Evolutionary conservation across 2,329 filamentous ascomycete species (phyloP), one percentile per base, ranked within the genome.

Genomic region (Orbilia brochopaga): DNA sequence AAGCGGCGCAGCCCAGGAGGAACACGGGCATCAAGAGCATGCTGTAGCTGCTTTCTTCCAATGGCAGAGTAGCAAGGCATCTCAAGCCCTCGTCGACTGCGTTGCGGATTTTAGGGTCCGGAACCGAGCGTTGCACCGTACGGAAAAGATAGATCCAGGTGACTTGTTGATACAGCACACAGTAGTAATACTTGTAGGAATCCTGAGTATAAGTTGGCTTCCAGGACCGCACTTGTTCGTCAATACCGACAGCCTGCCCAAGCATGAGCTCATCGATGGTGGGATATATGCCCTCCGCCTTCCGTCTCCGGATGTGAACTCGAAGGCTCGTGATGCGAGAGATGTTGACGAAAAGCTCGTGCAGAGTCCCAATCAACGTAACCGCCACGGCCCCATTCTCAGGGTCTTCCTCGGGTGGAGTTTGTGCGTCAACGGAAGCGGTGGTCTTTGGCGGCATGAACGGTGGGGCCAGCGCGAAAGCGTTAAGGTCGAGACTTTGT

Each of bases 281-380:
- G 0, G 89, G 90, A 57, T 90, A 87, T 1, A 85, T 80, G 2
- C 85, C 81, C 60, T 84, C 78, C 60, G 83, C 80, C 75, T 91
- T 87, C 57, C 90, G 87, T 32, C 82, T 81, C 4, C 92, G 86
- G 73, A 96, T 89, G 1, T 83, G 83, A 78, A 92, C 89, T 46
- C 91, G 85, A 40, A 96, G 85, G 11, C 85, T 85, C 1, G 90
- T 91, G 70, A 95, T 93, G 76, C 90, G 86, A 6, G 88, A 88
- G 30, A 96, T 87, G 77, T 90, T 88, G 35, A 85, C 84, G 77
- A 96, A 92, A 1, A 96, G 82, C 0, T 90, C 90, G 76, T 96
- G 91, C 44, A 89, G 87, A 24, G 96, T 88, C 21, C 92, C 92
- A 4, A 96, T 82, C 2, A 96, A 82, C n/a, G 81, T 83, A 7